phyloP scores from a whole-genome alignment of 257 asterid species.

The Pogostemon cablin region DNA sequence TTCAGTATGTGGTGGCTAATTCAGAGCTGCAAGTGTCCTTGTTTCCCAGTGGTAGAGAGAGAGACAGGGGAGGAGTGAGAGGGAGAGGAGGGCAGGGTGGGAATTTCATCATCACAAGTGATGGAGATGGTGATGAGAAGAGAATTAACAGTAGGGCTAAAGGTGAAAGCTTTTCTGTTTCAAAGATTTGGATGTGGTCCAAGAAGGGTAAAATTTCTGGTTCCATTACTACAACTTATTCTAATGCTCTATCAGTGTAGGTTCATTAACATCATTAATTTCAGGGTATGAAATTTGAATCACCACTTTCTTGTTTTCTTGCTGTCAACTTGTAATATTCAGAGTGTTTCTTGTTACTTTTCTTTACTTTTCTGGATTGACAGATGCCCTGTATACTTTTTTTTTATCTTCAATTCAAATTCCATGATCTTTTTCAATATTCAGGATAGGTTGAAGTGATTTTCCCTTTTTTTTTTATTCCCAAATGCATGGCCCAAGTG shows the following conservation, averaged over 20 bases:
- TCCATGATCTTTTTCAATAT: conserved; percentile 30
- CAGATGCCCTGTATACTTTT: conserved; percentile 37
- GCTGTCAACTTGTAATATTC: conserved; percentile 12
- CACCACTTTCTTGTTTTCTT: neutral
- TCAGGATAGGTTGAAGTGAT: conserved; percentile 10
- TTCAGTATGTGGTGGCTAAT: conserved; percentile 86
- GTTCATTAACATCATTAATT: conserved; percentile 38
- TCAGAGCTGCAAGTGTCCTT: conserved; percentile 80
- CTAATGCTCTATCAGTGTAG: conserved; percentile 46
- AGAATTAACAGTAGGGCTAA: conserved; percentile 67
- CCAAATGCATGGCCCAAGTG: neutral
- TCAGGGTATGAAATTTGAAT: conserved; percentile 2
- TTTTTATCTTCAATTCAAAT: conserved; percentile 37
- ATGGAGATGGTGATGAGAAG: conserved; percentile 52
- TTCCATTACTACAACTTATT: conserved; percentile 44
- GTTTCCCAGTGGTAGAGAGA: conserved; percentile 41
- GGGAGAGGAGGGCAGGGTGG: conserved; percentile 54
- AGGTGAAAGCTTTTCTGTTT: conserved; percentile 97
- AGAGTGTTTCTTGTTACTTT: conserved; percentile 4
- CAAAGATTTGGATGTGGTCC: conserved; percentile 97
- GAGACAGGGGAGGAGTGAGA: conserved; percentile 20
- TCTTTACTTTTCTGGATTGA: conserved; percentile 40
- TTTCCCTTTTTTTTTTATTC: conserved; percentile 19
- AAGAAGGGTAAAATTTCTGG: conserved; percentile 67
- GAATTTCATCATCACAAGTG: conserved; percentile 44